Percentiles rank a stretch among this genome's conserved stretches.
These are phyloP conservation scores for Rhizopus delemar DNA, from an alignment of 371 early-diverging fungal species.

Conservation along the genomic window DNA sequence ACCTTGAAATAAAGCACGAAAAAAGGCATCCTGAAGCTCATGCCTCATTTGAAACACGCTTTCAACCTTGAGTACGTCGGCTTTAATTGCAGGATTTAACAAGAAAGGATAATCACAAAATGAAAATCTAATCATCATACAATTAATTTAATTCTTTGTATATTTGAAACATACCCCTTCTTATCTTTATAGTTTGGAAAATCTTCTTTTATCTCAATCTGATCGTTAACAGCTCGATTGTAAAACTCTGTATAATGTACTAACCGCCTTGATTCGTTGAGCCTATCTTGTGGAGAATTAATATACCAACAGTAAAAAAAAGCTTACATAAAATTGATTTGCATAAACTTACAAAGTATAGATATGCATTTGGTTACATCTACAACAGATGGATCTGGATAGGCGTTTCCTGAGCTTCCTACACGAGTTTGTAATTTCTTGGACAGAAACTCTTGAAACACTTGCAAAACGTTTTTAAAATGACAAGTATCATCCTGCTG, in stretches of 20 bases:
- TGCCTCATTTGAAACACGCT: conserved; percentile 79
- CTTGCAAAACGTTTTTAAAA: conserved; percentile 17
- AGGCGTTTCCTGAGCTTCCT: conserved; percentile 22
- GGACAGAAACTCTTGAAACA: conserved; percentile 32
- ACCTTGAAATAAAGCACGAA: conserved; percentile 81
- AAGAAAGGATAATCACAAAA: conserved; percentile 82
- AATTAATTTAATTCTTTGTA: neutral
- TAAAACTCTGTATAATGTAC: conserved; percentile 67
- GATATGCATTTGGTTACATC: conserved; percentile 49
- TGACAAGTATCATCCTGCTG: conserved; percentile 3
- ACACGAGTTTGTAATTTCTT: conserved; percentile 16
- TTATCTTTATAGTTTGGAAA: conserved; percentile 74
- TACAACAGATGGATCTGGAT: conserved; percentile 45
- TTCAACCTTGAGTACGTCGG: conserved; percentile 80
- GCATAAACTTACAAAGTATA: conserved; percentile 38
- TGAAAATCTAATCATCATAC: conserved; percentile 53
- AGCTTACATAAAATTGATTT: neutral
- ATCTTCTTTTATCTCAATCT: conserved; percentile 81
- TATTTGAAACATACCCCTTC: conserved; percentile 48
- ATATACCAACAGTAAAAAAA: neutral
- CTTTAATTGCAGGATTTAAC: conserved; percentile 76
- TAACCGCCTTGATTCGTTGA: conserved; percentile 50
- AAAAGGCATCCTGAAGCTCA: conserved; percentile 74
- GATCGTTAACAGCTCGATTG: conserved; percentile 73
- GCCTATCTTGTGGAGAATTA: conserved; percentile 24